Evolutionary conservation across 2,329 filamentous ascomycete species (phyloP), one percentile per base, ranked within the genome.

Genomic region (Achaetomium macrosporum): DNA sequence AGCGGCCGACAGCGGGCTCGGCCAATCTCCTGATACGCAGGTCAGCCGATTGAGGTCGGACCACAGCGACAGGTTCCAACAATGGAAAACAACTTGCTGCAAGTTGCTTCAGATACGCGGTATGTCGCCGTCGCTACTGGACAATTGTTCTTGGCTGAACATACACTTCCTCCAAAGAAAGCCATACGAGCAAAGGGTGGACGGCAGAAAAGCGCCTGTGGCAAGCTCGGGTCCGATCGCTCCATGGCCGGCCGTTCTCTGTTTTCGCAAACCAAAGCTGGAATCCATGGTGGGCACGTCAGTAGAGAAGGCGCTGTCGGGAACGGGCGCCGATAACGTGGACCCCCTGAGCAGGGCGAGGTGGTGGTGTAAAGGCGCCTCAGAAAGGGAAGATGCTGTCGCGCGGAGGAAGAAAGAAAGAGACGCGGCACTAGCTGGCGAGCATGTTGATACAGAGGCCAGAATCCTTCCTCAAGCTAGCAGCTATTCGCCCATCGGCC

Each of bases 1-100:
- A 30, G 63, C 63, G 5, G 58, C 67, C 6, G 69, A 72, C 35
- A 63, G 61, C 35, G 71, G 68, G 16, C 62, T 73, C 33, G 74
- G 70, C 5, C 76, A 78, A 50, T 80, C 78, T 1, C 78, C 78
- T 12, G 78, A 78, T 57, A 75, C 76, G 0, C 78, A 81, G 56
- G 65, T 73, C 8, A 62, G 75, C 50, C 73, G 74, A 25, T 60
- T 71, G 10, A 70, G 71, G 36, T 64, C 71, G 6, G 69, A 72
- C 10, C 64, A 63, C 19, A 72, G 75, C 36, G 66, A 70, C 13
- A 71, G 69, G 39, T 69, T 72, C 12, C 68, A 69, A 2, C 64
- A 73, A 12, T 79, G 77, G 77, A 77, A 74, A 49, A 71, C 68
- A 41, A 71, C 74, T 19, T 81, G 77, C 53, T 67, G 75, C 40